Evolutionary conservation across 1,139 yeast genomes (phyloP).

Genomic region (Saccharomyces hybrid): DNA sequence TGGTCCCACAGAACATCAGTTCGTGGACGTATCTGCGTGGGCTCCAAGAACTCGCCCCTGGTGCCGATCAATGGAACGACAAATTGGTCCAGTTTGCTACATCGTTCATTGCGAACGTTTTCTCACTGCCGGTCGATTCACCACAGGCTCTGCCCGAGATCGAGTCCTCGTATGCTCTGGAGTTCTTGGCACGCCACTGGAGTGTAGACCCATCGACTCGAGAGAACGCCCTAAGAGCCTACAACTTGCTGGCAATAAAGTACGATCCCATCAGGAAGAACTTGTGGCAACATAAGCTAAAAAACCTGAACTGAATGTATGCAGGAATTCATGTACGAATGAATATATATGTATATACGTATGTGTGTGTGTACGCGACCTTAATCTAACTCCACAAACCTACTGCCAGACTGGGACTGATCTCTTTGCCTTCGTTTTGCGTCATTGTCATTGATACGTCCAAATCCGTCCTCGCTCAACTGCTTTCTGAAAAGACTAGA

Average conservation of each 20-base stretch:
- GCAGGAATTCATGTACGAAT: neutral
- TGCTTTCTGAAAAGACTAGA: slow-evolving; percentile 19
- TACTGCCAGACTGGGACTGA: neutral
- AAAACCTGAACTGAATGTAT: slow-evolving; percentile 5
- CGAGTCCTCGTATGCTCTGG: slow-evolving; percentile 59
- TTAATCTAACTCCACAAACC: slow-evolving; percentile 4
- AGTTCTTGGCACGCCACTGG: slow-evolving; percentile 50
- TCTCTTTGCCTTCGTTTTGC: neutral
- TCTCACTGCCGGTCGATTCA: slow-evolving; percentile 15
- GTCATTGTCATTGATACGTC: neutral
- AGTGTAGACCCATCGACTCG: slow-evolving; percentile 26
- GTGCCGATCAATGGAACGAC: slow-evolving; percentile 15
- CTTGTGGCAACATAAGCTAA: slow-evolving; percentile 46
- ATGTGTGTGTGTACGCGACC: neutral
- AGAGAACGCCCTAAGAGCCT: slow-evolving; percentile 38
- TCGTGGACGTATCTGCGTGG: slow-evolving; percentile 80
- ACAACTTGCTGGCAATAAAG: slow-evolving; percentile 41
- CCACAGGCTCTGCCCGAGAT: slow-evolving; percentile 27
- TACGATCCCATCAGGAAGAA: slow-evolving; percentile 63
- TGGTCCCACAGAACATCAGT: slow-evolving; percentile 78
- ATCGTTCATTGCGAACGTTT: slow-evolving; percentile 34
- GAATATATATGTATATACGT: neutral
- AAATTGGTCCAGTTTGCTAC: slow-evolving; percentile 42
- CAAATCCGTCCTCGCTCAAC: slow-evolving; percentile 16
- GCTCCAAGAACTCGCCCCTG: slow-evolving; percentile 36